phyloP scores from a whole-genome alignment of 345 rosid genomes.

The Salix koriyanagi region DNA sequence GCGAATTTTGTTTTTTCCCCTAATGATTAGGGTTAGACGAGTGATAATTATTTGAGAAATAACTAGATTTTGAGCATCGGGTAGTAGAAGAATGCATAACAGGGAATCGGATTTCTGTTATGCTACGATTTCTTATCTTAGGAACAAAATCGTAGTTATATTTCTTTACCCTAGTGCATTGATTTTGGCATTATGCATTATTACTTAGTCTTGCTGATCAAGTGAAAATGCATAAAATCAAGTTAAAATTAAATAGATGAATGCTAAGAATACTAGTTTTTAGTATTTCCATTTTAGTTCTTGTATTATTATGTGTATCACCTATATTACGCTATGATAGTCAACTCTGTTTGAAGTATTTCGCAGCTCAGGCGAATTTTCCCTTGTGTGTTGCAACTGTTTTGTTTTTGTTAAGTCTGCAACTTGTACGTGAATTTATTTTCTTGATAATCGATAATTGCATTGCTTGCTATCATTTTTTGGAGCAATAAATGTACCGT shows the following conservation, averaged over 20 bases:
- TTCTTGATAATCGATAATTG: not conserved
- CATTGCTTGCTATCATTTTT: not conserved
- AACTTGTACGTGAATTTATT: not conserved
- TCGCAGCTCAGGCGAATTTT: not conserved
- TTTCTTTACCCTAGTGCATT: too few relatives aligned
- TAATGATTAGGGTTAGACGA: not conserved
- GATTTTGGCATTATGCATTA: not conserved
- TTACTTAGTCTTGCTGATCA: not conserved
- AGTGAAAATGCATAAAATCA: not conserved
- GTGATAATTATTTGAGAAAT: not conserved
- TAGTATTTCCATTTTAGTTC: not conserved
- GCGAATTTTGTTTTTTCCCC: not conserved
- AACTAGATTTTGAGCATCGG: not conserved
- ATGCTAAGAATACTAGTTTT: not conserved
- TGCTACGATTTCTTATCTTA: not conserved
- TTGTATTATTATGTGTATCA: not conserved
- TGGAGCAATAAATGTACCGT: not conserved
- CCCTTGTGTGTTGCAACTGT: not conserved
- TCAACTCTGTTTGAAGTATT: not conserved
- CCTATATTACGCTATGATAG: not conserved
- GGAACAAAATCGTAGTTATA: too few relatives aligned
- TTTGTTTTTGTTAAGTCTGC: not conserved
- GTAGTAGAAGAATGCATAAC: not conserved
- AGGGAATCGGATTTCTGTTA: not conserved
- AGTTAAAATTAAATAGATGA: not conserved